A percentile compares a stretch with the other conserved stretches of the same genome.
Evolutionary conservation across 2,329 filamentous ascomycete genomes (phyloP).

Genomic region (Sordariomycetes sp.): DNA sequence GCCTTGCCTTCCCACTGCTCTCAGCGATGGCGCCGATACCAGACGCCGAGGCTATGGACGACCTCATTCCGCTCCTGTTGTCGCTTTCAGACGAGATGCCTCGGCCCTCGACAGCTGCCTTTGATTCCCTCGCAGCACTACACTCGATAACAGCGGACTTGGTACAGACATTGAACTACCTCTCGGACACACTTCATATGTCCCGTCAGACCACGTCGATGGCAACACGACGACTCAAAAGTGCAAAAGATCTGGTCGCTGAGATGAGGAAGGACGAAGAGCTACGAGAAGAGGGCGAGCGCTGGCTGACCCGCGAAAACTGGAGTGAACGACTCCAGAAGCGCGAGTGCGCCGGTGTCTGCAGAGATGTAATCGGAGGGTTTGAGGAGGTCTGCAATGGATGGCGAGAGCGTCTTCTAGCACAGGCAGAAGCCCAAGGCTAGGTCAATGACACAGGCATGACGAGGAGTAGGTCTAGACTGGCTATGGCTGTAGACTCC

Average conservation of each 20-base stretch:
- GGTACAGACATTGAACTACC: constrained; percentile 70
- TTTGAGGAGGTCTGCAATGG: constrained; percentile 86
- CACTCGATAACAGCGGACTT: constrained; percentile 64
- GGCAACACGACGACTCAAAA: constrained; percentile 70
- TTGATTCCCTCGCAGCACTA: constrained; percentile 58
- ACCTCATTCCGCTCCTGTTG: constrained; percentile 58
- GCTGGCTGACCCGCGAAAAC: constrained; percentile 72
- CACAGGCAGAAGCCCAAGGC: constrained; percentile 45
- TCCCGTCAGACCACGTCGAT: constrained; percentile 78
- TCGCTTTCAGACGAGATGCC: constrained; percentile 60
- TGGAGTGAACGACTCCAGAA: constrained; percentile 71
- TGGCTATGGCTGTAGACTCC: too few species aligned
- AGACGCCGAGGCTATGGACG: constrained; percentile 56
- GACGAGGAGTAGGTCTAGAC: too few species aligned
- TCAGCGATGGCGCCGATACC: constrained; percentile 58
- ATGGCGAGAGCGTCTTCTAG: constrained; percentile 70
- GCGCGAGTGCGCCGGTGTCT: constrained; percentile 75
- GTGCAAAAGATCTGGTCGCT: constrained; percentile 73
- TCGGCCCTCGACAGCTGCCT: constrained; percentile 49
- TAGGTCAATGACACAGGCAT: too few species aligned
- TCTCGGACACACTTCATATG: constrained; percentile 92
- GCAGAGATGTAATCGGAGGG: constrained; percentile 79
- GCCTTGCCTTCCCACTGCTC: constrained; percentile 60
- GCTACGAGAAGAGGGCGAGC: constrained; percentile 68
- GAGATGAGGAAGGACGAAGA: constrained; percentile 82